Evolutionary conservation across 106 monocot species (phyloP), one percentile per base, ranked within the genome.

Genomic region (Chionographis japonica): DNA sequence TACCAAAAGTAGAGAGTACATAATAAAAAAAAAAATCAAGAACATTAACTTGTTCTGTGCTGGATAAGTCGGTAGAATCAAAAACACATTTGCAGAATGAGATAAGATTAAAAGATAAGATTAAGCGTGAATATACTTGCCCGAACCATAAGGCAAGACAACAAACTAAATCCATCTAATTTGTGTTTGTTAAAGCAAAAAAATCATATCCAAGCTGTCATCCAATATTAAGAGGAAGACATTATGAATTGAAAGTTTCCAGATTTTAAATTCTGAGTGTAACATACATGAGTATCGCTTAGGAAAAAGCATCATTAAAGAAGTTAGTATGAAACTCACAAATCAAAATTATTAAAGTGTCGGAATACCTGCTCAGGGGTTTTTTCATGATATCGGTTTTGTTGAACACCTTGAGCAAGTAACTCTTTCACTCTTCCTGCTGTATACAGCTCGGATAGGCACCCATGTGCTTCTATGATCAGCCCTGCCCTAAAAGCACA

Each of bases 371-470:
- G 92, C 73, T 95, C 95, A 65, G 89, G 95, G 57, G 92, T 92
- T 75, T 95, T 95, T 73, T 95, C 95, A 80, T 95, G 92, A 67
- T 92, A 95, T 6, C 95, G 86, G 60, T 77, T 92, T 66, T 92
- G 95, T 58, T 72, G 74, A 40, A 95, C 62, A 58, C 95, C 95
- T 80, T 95, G 95, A 12, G 95, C 95, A 69, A 95, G 86, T 58
- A 95, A 83, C 58, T 95, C 95, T 62, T 84, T 95, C 64, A 95
- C 95, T 60, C 84, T 84, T 35, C 95, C 95, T 37, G 82, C 86
- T 37, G 75, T 71, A 76, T 95, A 95, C 2, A 95, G 77, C 53
- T 95, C 95, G 64, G 91, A 89, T 8, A 95, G 74, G 60, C 95
- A 95, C 3, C 95, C 95, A 70, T 86, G 92, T 37, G 95, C 88